These are phyloP conservation scores for Aspergillus bertholletiae DNA, from an alignment of 495 filamentous ascomycete species.

Conservation along the genomic window DNA sequence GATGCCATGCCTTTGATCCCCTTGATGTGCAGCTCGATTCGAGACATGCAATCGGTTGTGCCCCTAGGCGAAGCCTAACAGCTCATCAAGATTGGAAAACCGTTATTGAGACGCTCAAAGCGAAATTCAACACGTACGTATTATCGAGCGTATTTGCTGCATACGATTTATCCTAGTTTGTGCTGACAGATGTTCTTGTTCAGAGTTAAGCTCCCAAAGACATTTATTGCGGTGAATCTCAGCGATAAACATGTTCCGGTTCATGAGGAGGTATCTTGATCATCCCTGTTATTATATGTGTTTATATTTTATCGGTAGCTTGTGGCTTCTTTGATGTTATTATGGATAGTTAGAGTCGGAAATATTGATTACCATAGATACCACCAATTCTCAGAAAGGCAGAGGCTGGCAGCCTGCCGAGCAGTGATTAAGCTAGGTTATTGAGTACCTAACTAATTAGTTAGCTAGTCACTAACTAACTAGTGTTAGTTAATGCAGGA, in stretches of 20 bases:
- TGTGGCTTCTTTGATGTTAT: no score
- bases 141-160: background rate
- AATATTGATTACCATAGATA: no score
- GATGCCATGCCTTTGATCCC: conserved; percentile 92
- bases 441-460: no score
- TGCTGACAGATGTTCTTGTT: conserved; percentile 9
- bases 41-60: conserved; percentile 90
- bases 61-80: conserved; percentile 82
- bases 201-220: conserved; percentile 91
- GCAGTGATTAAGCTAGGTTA: no score
- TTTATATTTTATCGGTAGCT: no score
- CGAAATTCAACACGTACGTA: conserved; percentile 89
- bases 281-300: background rate
- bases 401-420: no score
- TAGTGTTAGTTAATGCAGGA: no score
- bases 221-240: conserved; percentile 89
- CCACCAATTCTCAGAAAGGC: no score
- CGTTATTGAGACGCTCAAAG: conserved; percentile 88
- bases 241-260: conserved; percentile 55
- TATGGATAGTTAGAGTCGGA: no score
- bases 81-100: conserved; percentile 94
- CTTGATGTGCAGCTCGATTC: conserved; percentile 94
- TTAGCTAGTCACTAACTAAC: no score
- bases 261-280: background rate
- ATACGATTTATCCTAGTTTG: background rate